These are phyloP conservation scores for Miscanthus sacchariflorus DNA, from an alignment of 202 grass and related monocot genomes.

Conservation along the genomic window DNA sequence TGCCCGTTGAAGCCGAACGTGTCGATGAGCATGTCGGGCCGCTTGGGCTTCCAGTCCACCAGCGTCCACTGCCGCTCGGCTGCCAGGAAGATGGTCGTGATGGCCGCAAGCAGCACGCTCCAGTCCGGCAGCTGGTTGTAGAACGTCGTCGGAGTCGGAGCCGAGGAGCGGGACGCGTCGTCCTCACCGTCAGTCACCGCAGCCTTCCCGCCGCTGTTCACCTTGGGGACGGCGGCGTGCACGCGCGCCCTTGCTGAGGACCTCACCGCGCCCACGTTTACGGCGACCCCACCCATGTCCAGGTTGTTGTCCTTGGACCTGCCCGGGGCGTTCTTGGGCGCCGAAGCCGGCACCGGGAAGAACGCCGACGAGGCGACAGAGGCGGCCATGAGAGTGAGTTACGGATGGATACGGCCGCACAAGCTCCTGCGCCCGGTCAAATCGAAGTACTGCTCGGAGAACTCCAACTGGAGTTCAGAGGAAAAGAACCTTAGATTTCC, in stretches of 20 bases:
- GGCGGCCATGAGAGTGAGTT: slow-evolving; percentile 46
- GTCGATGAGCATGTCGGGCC: slow-evolving; percentile 86
- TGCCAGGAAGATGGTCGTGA: slow-evolving; percentile 84
- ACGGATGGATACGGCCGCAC: neutral
- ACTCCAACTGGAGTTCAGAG: slow-evolving; percentile 13
- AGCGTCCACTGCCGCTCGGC: slow-evolving; percentile 89
- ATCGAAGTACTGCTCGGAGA: neutral
- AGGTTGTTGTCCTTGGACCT: slow-evolving; percentile 38
- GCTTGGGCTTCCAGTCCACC: slow-evolving; percentile 84
- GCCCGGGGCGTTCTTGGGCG: slow-evolving; percentile 36
- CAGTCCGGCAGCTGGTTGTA: slow-evolving; percentile 80
- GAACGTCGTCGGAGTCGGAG: slow-evolving; percentile 60
- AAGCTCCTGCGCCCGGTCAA: slow-evolving; percentile 4
- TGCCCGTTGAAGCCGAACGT: slow-evolving; percentile 72
- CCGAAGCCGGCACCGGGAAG: slow-evolving; percentile 44
- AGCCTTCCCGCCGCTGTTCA: slow-evolving; percentile 39
- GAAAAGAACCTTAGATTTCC: neutral
- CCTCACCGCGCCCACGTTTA: slow-evolving; percentile 22
- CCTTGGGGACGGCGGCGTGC: slow-evolving; percentile 58
- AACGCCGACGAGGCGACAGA: slow-evolving; percentile 59
- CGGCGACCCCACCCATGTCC: slow-evolving; percentile 36
- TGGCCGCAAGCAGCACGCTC: slow-evolving; percentile 67
- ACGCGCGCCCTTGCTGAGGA: slow-evolving; percentile 28
- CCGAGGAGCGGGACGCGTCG: slow-evolving; percentile 32
- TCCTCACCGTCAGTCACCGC: slow-evolving; percentile 32